Evolutionary conservation across 2,329 filamentous ascomycete genomes (phyloP), one percentile per base, ranked within the genome.

Genomic region (Penicillium sclerotiorum): DNA sequence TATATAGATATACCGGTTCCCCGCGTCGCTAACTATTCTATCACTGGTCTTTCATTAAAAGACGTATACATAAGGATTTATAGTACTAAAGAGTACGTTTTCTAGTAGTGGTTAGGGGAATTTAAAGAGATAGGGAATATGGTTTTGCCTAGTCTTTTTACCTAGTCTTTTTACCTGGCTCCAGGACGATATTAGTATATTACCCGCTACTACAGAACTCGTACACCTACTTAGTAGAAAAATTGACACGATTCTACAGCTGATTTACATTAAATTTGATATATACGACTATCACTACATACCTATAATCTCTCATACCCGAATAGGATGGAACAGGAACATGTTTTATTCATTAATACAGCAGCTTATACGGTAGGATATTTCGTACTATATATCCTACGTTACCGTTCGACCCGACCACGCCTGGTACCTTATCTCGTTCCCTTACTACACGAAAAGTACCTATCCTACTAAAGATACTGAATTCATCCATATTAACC

Each of bases 311-410:
- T 28, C 25, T 9, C 25, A 13, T 28, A 8, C 25, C 3, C 33
- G 18, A 5, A 17, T 44, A 15, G 39, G 47, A 13, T 49, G 33
- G 47, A 22, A 28, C 6, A 37, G 21, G 21, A 43, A 37, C 13
- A 44, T 39, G 30, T 45, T 18, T 18, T 39, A 33, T 35, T 43
- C 18, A 18, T 21, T 45, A 5, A 41, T 40, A n/a, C 41, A 50
- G 36, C 37, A 50, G 15, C 22, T 50, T 12, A 23, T 50, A 20
- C 28, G 36, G 9, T 35, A 40, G 27, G 41, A 50, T 36, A 21
- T 30, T 17, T 18, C 25, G n/a, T 50, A 50, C n/a, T 50, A 45
- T 18, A 32, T 39, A 13, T 39, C 37, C 18, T 45, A 50, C 23
- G 28, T 46, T 12, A 21, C 39, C 8, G n/a, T 50, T 12, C 41